Base-by-base conservation (phyloP, 805 yeast genomes). In the Groenewaldozyma salmanticensis region DNA sequence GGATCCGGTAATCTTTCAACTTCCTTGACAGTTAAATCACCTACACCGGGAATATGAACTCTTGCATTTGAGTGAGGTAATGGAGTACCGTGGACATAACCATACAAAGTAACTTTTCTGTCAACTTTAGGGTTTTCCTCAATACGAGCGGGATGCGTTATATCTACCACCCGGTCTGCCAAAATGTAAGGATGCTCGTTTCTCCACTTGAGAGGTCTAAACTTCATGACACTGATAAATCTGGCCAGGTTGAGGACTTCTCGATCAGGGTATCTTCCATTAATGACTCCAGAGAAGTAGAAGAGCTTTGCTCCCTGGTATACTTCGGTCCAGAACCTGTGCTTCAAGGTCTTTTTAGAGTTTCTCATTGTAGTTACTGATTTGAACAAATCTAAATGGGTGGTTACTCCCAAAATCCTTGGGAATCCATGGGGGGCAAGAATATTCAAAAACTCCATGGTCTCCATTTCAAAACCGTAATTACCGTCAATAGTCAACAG, bases 341-440 rank as follows among this genome's bases (percentile, higher is more conserved):
- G 84, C 64, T 92, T 92, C 52, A 92, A 74, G 51, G 86, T 74
- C 59, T 92, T 92, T 62, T 92, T 92, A 0, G 96, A 77, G 0
- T 94, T 85, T 54, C 96, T 74, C 58, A 92, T 70, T 1, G 96
- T 86, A 9, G 94, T 72, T 46, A 82, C 95, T 15, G 83, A 80
- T 58, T 83, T 88, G 71, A 92, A 92, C 38, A 92, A 70, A 62
- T 92, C 99, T 54, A 94, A 71, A 67, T 92, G 99, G 0, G 98
- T 92, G 4, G 95, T 82, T 6, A 92, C 83, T 50, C 97, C 98
- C 35, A 92, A 68, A 16, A 92, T 94, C 52, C 96, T 75, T 33
- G 99, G 99, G 88, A 92, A 92, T 62, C 98, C 99, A 61, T 92
- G 98, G 57, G 90, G 96, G 53, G 92, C 95, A 2, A 96, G 94